Evolutionary conservation across 768 basidiomycete genomes (phyloP).

Genomic region (Collybia sp.): DNA sequence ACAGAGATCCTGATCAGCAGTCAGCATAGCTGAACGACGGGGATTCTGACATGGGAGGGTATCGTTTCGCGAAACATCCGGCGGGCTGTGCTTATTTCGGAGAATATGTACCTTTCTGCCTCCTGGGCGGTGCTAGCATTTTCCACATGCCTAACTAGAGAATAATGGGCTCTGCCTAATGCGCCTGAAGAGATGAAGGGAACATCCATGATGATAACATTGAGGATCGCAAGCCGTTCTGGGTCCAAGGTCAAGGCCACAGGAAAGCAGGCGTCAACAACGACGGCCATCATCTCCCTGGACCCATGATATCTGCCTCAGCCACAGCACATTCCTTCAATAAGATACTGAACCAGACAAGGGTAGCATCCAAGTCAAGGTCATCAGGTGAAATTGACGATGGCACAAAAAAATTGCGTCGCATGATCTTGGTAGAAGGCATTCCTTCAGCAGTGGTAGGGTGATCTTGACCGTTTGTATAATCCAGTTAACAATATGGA

Average conservation of each 20-base stretch:
- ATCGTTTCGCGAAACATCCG: conserved; percentile 43
- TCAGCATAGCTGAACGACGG: too few relatives aligned
- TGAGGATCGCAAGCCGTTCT: too few relatives aligned
- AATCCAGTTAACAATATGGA: neutral
- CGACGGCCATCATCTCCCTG: conserved; percentile 1
- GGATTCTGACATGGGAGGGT: conserved; percentile 48
- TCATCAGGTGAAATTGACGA: conserved; percentile 64
- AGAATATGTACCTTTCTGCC: conserved; percentile 55
- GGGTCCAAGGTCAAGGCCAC: too few relatives aligned
- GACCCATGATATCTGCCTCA: conserved; percentile 19
- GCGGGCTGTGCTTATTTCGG: conserved; percentile 57
- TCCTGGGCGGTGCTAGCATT: conserved; percentile 47
- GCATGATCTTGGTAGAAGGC: conserved; percentile 87
- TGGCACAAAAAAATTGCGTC: conserved; percentile 77
- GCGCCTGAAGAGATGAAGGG: conserved; percentile 80
- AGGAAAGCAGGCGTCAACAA: neutral
- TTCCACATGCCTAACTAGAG: conserved; percentile 72
- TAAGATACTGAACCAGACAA: conserved; percentile 74
- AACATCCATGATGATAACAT: conserved; percentile 51
- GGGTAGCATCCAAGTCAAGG: conserved; percentile 57
- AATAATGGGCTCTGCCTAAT: conserved; percentile 68
- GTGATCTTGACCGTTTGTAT: conserved; percentile 9
- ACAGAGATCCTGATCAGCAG: neutral
- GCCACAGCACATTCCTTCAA: conserved; percentile 70
- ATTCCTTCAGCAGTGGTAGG: conserved; percentile 76